Evolutionary conservation across 2,329 filamentous ascomycete species (phyloP), one percentile per base, ranked within the genome.

Genomic region (Sporothrix euskadiensis): DNA sequence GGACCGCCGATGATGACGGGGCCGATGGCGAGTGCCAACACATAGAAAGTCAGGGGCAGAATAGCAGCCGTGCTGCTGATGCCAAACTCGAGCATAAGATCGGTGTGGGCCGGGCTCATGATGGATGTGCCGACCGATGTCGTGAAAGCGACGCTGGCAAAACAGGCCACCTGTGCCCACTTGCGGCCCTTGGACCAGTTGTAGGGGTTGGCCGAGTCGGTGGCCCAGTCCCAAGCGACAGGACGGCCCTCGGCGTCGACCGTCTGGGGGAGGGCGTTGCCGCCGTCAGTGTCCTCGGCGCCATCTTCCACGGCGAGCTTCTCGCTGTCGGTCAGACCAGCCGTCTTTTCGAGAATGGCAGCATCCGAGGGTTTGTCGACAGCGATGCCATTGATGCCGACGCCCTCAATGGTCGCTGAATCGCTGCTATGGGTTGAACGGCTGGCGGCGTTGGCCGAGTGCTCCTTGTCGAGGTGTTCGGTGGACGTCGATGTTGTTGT

Each of bases 1-100:
- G 89, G 89, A 0, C 88, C 88, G 10, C 86, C 87, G 16, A 90
- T 75, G 16, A 89, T 75, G 69, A 90, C 80, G 7, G 90, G 89
- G 0, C 89, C 89, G 19, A 90, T 81, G 3, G 82, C 88, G 0
- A 91, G 83, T 0, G 88, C 89, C 10, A 90, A 80, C 6, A 89
- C 85, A 78, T 89, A 92, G 6, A 90, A 79, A 0, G 89, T 86
- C 0, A 91, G 79, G 0, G 87, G 86, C 0, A 91, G 80, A n/a
- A 91, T 81, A 0, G 89, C 86, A 8, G 84, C 83, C 0, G 87
- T 89, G 68, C 83, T 83, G 16, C 83, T 84, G 14, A 90, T 83
- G 61, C 83, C 76, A 78, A 92, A 92, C 7, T 87, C 82, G 0
- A 78, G 56, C 80, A 85, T 85, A 6, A 91, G 78, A 3, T 86